Base-by-base conservation (phyloP, 306 rosid genomes). In the Parietaria judaica region DNA sequence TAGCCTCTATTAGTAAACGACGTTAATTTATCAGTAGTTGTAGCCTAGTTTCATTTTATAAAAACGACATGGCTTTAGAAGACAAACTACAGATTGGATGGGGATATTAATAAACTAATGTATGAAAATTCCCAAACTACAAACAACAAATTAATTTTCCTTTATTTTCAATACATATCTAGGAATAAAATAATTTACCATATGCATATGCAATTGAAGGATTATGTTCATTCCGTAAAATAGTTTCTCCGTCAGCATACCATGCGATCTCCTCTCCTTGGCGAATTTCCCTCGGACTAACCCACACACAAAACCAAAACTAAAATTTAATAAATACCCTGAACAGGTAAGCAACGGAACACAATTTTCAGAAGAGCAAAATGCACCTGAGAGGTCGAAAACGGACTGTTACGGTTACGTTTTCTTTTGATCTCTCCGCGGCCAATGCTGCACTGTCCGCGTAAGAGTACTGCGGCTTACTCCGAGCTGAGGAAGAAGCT, bases 251-350 rank as follows among this genome's bases (percentile, higher is more conserved):
- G 50, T 94, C 99, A 11, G 99, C 97, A 78, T 88, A 94, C 99
- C 99, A 94, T 60, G 99, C 97, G 70, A 94, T 86, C 80, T 94
- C 97, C 79, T 94, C 99, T 56, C 95, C 99, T 51, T 82, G 95
- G 69, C 90, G 95, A 76, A 94, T 94, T 79, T 94, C 99, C 80
- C 97, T 76, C 1, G 81, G 97, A 78, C 88, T 83, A 57, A 23
- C 54, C 72, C 72, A 72, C 46, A 67, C 54, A 72, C 4, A 61
- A 23, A 14, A 37, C 44, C 53, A 60, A 16, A 41, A 57, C 54
- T 48, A 54, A 54, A 54, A 72, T 61, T 48, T 58, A 51, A 36
- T 39, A 36, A 70, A 35, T 16, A 69, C 63, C 51, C 50, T 36
- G 43, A 50, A 5, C 63, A 65, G 68, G 36, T 50, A 11, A 54